Conservation (phyloP, 805 yeast genomes). For the Monosporozyma yasuniensis region DNA sequence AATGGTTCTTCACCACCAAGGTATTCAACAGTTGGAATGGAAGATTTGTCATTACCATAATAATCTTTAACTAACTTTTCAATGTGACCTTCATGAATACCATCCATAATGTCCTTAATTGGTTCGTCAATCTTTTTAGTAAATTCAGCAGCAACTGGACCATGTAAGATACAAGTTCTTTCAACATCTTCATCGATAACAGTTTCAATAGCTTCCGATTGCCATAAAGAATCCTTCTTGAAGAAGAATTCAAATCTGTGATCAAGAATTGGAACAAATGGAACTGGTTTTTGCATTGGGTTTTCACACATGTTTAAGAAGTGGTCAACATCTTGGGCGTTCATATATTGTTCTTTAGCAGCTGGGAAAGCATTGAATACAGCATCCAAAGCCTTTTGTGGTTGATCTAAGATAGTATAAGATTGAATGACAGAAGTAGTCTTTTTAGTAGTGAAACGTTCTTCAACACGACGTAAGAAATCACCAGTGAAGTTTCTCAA, state of each 20-base stretch:
- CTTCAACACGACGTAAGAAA: constrained; percentile 89
- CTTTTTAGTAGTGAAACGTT: constrained; percentile 65
- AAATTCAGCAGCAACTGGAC: constrained; percentile 96
- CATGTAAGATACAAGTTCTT: constrained; percentile 97
- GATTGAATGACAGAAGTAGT: constrained; percentile 67
- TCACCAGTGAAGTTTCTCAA: constrained; percentile 82
- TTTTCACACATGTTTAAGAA: constrained; percentile 75
- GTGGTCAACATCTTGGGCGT: constrained; percentile 91
- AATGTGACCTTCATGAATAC: constrained; percentile 86
- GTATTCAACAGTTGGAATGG: constrained; percentile 82
- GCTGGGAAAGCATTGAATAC: constrained; percentile 64
- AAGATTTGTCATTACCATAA: constrained; percentile 60
- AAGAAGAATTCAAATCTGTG: constrained; percentile 91
- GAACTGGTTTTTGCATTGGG: constrained; percentile 93
- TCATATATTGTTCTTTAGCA: constrained; percentile 73
- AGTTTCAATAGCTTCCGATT: constrained; percentile 92
- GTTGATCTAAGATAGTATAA: constrained; percentile 57
- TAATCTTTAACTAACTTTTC: constrained; percentile 54
- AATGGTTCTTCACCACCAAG: constrained; percentile 62
- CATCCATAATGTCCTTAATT: constrained; percentile 79
- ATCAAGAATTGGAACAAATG: constrained; percentile 91
- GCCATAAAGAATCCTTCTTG: constrained; percentile 99
- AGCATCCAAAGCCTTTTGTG: constrained; percentile 48
- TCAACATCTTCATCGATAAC: constrained; percentile 94
- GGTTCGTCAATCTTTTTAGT: constrained; percentile 86